phyloP scores from a whole-genome alignment of 176 grass and related monocot genomes.

The Panicum miliaceum region DNA sequence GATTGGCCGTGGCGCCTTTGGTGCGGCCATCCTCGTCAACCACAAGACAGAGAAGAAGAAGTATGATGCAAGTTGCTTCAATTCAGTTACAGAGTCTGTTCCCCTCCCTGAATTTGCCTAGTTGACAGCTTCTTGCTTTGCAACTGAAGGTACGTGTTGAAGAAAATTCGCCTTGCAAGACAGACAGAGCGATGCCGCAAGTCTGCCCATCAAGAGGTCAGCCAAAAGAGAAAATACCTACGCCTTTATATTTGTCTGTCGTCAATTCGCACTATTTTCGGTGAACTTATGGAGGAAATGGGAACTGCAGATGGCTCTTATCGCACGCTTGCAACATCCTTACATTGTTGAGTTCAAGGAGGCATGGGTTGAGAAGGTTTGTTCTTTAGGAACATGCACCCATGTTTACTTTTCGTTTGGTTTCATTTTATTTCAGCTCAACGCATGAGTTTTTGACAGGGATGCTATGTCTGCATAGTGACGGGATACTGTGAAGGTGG shows the following conservation, averaged over 20 bases:
- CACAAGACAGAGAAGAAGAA: constrained; percentile 95
- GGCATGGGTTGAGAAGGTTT: constrained; percentile 99
- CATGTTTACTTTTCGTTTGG: constrained; percentile 11
- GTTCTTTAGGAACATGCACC: constrained; percentile 26
- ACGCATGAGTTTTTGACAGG: constrained; percentile 49
- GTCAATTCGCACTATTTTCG: neutral
- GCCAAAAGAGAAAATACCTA: neutral
- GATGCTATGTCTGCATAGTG: constrained; percentile 98
- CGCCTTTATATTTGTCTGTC: neutral
- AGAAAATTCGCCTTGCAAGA: constrained; percentile 92
- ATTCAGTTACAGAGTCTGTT: constrained; percentile 7
- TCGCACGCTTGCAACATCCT: constrained; percentile 92
- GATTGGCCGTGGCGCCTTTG: constrained; percentile 95
- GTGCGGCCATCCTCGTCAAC: constrained; percentile 98
- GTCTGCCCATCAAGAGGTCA: constrained; percentile 97
- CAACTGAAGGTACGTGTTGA: constrained; percentile 87
- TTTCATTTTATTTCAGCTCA: constrained; percentile 41
- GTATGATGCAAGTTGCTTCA: constrained; percentile 51
- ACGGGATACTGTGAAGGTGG: constrained; percentile 99
- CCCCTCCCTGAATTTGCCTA: constrained; percentile 31
- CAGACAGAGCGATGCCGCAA: constrained; percentile 93
- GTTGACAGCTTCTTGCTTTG: constrained; percentile 32
- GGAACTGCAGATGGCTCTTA: constrained; percentile 89
- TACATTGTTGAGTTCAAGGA: constrained; percentile 98
- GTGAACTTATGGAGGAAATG: constrained; percentile 34